Conservation (phyloP, 495 filamentous ascomycete species). For the Penicillium mononematosum region DNA sequence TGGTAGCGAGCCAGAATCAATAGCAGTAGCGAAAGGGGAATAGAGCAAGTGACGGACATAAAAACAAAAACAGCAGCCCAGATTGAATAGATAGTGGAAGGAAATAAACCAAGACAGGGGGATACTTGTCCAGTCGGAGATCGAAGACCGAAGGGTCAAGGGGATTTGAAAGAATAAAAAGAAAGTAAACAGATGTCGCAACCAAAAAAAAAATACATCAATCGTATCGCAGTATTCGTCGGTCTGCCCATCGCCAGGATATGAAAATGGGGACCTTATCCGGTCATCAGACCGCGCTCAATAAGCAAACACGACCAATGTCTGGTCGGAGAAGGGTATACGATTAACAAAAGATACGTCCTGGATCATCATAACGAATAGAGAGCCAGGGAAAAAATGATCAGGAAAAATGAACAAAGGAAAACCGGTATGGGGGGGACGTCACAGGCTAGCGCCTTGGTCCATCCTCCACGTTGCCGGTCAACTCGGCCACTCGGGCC, state of each 20-base stretch:
- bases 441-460: slow-evolving; percentile 14
- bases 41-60: slow-evolving; percentile 26
- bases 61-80: slow-evolving; percentile 10
- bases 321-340: slow-evolving; percentile 18
- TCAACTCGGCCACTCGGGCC: slow-evolving; percentile 91
- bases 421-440: not conserved
- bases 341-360: slow-evolving; percentile 12
- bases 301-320: slow-evolving; percentile 22
- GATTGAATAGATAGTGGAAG: slow-evolving; percentile 4
- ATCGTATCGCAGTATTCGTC: slow-evolving; percentile 24
- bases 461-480: slow-evolving; percentile 66
- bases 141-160: not conserved
- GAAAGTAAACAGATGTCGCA: slow-evolving; percentile 12
- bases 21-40: slow-evolving; percentile 35
- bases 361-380: slow-evolving; percentile 6
- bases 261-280: not conserved
- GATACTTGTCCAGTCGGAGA: slow-evolving; percentile 9
- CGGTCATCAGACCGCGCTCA: slow-evolving; percentile 12
- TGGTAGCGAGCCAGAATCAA: slow-evolving; percentile 17
- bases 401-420: slow-evolving; percentile 7
- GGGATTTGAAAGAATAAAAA: slow-evolving; percentile 8
- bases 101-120: slow-evolving; percentile 10
- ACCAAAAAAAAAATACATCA: slow-evolving; percentile 21
- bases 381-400: slow-evolving; percentile 3
- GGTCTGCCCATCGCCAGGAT: slow-evolving; percentile 6